A percentile compares a stretch with the other conserved stretches of the same genome.
Conservation (phyloP, 2,329 filamentous ascomycete species). For the Aspergillus eucalypticola region DNA sequence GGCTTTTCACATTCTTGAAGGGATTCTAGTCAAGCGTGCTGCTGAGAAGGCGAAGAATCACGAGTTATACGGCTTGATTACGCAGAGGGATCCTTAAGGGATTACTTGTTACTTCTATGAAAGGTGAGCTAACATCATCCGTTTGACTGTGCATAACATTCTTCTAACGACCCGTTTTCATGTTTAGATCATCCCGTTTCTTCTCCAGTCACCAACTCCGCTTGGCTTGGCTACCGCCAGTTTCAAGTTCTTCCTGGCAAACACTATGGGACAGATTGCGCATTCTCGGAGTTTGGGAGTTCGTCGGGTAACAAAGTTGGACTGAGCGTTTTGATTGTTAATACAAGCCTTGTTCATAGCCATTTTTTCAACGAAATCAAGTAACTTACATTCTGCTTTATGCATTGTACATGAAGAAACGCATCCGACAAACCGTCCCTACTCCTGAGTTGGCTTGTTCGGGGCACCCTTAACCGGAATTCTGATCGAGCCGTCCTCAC, state of each 20-base stretch:
- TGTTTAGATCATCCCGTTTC: too few relatives aligned
- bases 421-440: not conserved
- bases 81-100: not conserved
- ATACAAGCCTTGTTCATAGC: too few relatives aligned
- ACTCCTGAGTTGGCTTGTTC: not conserved
- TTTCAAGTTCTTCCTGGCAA: too few relatives aligned
- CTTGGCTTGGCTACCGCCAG: too few relatives aligned
- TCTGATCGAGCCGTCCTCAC: not conserved
- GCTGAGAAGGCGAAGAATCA: not conserved
- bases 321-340: too few relatives aligned
- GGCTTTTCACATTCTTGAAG: not conserved
- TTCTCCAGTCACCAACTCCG: too few relatives aligned
- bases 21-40: not conserved
- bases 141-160: not conserved
- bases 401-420: too few relatives aligned
- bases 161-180: too few relatives aligned
- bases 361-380: too few relatives aligned
- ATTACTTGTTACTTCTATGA: not conserved
- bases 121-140: not conserved
- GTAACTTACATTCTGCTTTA: not conserved
- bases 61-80: not conserved
- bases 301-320: too few relatives aligned
- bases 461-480: not conserved
- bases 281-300: too few relatives aligned
- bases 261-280: too few relatives aligned